These are phyloP conservation scores for Carex arenaria DNA, from an alignment of 202 grass and related monocot genomes.

Conservation along the genomic window DNA sequence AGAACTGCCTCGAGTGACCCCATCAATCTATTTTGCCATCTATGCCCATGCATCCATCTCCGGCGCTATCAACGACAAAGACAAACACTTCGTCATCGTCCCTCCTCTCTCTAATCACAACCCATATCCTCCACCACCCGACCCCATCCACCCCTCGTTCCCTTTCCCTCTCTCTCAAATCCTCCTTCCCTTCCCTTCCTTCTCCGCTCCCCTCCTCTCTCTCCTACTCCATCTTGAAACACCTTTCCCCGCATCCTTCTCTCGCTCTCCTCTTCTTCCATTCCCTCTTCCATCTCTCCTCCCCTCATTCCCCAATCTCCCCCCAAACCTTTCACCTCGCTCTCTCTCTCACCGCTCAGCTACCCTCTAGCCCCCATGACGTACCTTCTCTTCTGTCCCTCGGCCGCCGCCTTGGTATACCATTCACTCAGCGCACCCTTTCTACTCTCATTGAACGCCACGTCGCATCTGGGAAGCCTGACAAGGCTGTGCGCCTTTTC, in stretches of 20 bases:
- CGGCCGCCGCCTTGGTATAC: conserved; percentile 21
- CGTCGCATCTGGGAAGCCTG: conserved; percentile 50
- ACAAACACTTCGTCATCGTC: background rate
- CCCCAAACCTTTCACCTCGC: conserved; percentile 27
- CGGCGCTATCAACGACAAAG: background rate
- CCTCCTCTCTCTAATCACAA: background rate
- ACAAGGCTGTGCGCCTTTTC: conserved; percentile 71
- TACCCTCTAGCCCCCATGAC: background rate
- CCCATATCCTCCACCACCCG: conserved; percentile 39
- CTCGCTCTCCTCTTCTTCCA: conserved; percentile 55
- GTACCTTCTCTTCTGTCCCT: conserved; percentile 26
- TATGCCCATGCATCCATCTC: background rate
- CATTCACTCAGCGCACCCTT: conserved; percentile 70
- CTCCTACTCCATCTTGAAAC: conserved; percentile 46
- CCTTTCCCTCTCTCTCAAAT: conserved; percentile 45
- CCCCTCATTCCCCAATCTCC: conserved; percentile 15
- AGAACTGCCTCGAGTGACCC: too few species aligned
- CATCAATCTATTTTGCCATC: too few species aligned
- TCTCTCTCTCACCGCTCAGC: conserved; percentile 25
- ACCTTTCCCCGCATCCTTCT: conserved; percentile 51
- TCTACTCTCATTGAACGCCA: conserved; percentile 66
- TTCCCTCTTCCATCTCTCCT: conserved; percentile 41
- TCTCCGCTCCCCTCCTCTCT: conserved; percentile 52
- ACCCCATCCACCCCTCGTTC: conserved; percentile 63
- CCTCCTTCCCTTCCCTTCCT: conserved; percentile 34